Evolutionary conservation across 306 rosid genomes (phyloP), one percentile per base, ranked within the genome.

Genomic region (Mimosa pudica): DNA sequence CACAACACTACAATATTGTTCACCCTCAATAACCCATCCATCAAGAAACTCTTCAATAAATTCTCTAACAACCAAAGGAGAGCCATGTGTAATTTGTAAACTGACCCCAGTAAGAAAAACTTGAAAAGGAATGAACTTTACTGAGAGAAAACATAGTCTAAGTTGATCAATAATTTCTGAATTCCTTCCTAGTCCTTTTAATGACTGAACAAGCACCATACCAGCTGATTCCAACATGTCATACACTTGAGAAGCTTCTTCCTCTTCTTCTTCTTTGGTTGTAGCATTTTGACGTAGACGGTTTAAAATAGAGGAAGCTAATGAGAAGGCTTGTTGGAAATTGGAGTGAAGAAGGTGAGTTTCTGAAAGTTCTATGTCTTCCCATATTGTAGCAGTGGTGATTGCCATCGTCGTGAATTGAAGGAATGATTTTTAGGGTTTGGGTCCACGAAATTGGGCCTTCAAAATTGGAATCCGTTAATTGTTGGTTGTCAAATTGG

Each of bases 161-260:
- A 94, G 93, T 80, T 92, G 92, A 82, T 81, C 10, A 73, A 92
- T 80, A 77, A 89, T 90, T 57, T 82, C 88, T 0, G 89, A 68
- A 14, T 90, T 82, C 90, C 93, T 94, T 90, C 84, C 89, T 46
- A 91, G 91, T 82, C 77, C 80, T 58, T 88, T 80, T 62, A 89
- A 66, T 16, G 98, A 88, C 79, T 95, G 98, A 77, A 92, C 75
- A 38, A 92, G 81, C 10, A 91, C 98, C 97, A 95, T 95, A 10
- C 87, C 89, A 71, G 85, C 72, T n/a, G 88, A 90, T 77, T 91
- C 92, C 82, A 88, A 71, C 90, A 90, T 75, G 73, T 91, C 98
- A 66, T 70, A 65, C 44, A 84, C 17, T 51, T 70, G 83, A 76
- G 32, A 54, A 63, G 69, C 78, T 61, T 77, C 77, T 47, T 74